Evolutionary conservation across 805 yeast species (phyloP).

Genomic region (Lipomyces kockii): DNA sequence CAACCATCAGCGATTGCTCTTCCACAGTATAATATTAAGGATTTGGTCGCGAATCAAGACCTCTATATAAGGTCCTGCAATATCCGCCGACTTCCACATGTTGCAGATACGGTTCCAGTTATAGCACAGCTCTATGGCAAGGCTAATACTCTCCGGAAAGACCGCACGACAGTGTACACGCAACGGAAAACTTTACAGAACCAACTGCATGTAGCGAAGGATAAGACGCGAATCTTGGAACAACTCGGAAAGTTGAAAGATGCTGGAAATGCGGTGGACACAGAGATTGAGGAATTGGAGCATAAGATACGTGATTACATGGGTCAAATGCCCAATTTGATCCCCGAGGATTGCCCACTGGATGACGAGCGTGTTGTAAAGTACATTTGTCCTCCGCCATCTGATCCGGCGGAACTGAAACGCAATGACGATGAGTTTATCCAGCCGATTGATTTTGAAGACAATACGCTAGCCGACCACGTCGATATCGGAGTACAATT

Average conservation of each 20-base stretch:
- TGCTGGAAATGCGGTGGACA: conserved; percentile 13
- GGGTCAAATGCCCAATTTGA: conserved; percentile 30
- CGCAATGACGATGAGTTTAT: conserved; percentile 10
- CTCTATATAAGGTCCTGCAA: conserved; percentile 24
- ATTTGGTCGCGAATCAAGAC: conserved; percentile 19
- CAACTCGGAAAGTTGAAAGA: conserved; percentile 16
- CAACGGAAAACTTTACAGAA: conserved; percentile 25
- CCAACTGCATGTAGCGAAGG: conserved; percentile 5
- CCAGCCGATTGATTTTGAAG: conserved; percentile 15
- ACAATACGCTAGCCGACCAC: conserved; percentile 59
- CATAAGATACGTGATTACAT: conserved; percentile 10
- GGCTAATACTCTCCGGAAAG: conserved; percentile 13
- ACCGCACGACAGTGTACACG: conserved; percentile 15
- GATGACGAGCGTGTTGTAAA: conserved; percentile 26
- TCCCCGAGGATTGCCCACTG: conserved; percentile 23
- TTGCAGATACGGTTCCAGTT: conserved; percentile 24
- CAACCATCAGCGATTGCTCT: conserved; percentile 4
- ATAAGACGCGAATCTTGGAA: background rate
- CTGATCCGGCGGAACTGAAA: background rate
- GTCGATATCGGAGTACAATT: conserved; percentile 69
- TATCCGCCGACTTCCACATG: conserved; percentile 23
- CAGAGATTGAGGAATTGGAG: conserved; percentile 14
- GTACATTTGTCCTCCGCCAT: conserved; percentile 25
- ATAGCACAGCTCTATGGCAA: conserved; percentile 17
- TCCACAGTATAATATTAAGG: conserved; percentile 27